phyloP scores from a whole-genome alignment of 768 basidiomycete genomes.

The Tylopilus felleus region DNA sequence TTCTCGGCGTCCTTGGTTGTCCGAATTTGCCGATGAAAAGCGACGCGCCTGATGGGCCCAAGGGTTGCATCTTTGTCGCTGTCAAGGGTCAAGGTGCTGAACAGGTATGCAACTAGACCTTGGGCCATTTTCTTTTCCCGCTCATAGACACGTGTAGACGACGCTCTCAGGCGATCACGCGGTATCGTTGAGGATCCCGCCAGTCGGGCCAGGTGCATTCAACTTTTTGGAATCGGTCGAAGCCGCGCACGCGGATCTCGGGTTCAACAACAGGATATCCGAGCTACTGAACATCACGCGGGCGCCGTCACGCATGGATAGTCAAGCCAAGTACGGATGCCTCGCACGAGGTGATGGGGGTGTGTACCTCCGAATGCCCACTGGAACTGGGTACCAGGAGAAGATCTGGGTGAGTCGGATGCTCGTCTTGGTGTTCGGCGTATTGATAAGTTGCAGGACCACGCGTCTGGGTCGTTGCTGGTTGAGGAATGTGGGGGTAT shows the following conservation, averaged over 20 bases:
- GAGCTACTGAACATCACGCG: constrained; percentile 61
- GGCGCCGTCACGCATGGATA: constrained; percentile 82
- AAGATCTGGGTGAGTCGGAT: constrained; percentile 86
- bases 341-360: constrained; percentile 85
- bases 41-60: constrained; percentile 50
- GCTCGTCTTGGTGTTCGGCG: no score
- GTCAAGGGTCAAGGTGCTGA: constrained; percentile 83
- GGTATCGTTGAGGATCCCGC: constrained; percentile 47
- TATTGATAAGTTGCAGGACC: constrained; percentile 55
- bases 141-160: constrained; percentile 35
- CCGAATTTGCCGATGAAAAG: constrained; percentile 77
- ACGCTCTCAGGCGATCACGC: constrained; percentile 50
- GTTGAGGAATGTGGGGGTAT: constrained; percentile 87
- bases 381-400: constrained; percentile 74
- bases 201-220: constrained; percentile 43
- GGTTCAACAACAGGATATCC: constrained; percentile 74
- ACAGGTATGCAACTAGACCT: constrained; percentile 42
- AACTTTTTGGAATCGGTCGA: constrained; percentile 91
- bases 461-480: constrained; percentile 82
- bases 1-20: constrained; percentile 87
- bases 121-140: not conserved
- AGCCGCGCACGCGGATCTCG: constrained; percentile 86
- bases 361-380: constrained; percentile 77
- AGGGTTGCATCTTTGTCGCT: constrained; percentile 83
- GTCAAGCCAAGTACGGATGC: constrained; percentile 92